These are phyloP conservation scores for Lathyrus sativus DNA, from an alignment of 306 rosid genomes.

Conservation along the genomic window DNA sequence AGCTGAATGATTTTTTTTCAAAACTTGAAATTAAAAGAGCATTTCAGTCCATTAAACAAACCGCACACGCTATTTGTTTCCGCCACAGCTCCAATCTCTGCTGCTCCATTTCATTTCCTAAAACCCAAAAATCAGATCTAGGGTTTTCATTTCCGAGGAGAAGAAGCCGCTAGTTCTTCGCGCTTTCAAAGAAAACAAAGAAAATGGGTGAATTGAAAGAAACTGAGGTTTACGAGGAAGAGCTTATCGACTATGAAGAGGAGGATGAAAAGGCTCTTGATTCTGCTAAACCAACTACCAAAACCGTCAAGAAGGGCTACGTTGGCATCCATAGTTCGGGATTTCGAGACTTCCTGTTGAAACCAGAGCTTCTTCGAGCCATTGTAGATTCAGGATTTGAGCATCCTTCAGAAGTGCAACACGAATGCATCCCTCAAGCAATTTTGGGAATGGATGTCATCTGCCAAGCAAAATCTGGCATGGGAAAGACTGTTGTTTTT, in stretches of 20 bases:
- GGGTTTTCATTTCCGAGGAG: constrained; percentile 34
- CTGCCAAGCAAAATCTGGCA: constrained; percentile 79
- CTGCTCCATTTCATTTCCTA: not conserved
- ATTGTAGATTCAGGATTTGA: constrained; percentile 83
- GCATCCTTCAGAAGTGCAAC: constrained; percentile 89
- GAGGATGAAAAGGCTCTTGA: constrained; percentile 66
- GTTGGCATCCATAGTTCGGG: constrained; percentile 87
- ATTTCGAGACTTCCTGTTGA: constrained; percentile 78
- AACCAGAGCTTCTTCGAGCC: constrained; percentile 82
- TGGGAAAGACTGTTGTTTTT: constrained; percentile 81
- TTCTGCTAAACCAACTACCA: constrained; percentile 56
- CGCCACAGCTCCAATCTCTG: not conserved
- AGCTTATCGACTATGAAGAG: constrained; percentile 72
- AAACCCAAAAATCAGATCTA: constrained; percentile 53
- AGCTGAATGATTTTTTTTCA: too few relatives aligned
- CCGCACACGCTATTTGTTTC: constrained; percentile 7
- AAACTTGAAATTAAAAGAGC: constrained; percentile 34
- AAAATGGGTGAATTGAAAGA: constrained; percentile 77
- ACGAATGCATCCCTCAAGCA: constrained; percentile 81
- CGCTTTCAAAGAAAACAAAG: constrained; percentile 31
- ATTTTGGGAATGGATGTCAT: constrained; percentile 77
- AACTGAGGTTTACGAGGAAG: constrained; percentile 69
- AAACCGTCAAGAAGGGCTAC: constrained; percentile 70
- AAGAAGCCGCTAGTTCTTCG: not conserved
- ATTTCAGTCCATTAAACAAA: constrained; percentile 1